Conservation (phyloP, 106 monocot genomes). For the Acorus gramineus region DNA sequence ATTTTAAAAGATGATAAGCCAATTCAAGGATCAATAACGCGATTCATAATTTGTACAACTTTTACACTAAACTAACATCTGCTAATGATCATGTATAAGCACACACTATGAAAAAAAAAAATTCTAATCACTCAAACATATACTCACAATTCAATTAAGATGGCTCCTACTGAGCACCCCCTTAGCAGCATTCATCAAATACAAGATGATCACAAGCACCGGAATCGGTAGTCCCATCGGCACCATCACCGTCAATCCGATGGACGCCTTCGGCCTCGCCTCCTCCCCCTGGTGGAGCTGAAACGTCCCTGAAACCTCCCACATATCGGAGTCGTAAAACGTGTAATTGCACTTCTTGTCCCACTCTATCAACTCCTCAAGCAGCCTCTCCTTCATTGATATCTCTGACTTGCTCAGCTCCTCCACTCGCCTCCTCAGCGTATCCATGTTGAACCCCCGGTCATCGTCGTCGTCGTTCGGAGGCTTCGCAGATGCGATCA, state of each 20-base stretch:
- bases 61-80: too few species aligned
- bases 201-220: constrained; percentile 8
- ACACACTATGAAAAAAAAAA: too few species aligned
- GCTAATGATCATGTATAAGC: too few species aligned
- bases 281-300: not conserved
- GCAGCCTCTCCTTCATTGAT: not conserved
- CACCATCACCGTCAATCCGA: constrained; percentile 11
- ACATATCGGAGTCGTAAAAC: constrained; percentile 8
- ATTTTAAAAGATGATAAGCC: too few species aligned
- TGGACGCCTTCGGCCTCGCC: not conserved
- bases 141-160: not conserved
- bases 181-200: constrained; percentile 11
- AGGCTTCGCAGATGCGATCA: too few species aligned
- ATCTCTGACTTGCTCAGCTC: not conserved
- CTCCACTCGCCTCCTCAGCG: not conserved
- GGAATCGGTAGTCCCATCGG: not conserved
- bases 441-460: not conserved
- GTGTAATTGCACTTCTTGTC: constrained; percentile 1
- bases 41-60: too few species aligned
- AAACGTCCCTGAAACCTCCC: constrained; percentile 3
- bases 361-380: not conserved
- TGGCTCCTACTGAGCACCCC: not conserved
- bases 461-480: not conserved
- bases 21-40: too few species aligned
- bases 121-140: too few species aligned